Conservation (phyloP, 805 yeast genomes). For the Wickerhamomyces sydowiorum region DNA sequence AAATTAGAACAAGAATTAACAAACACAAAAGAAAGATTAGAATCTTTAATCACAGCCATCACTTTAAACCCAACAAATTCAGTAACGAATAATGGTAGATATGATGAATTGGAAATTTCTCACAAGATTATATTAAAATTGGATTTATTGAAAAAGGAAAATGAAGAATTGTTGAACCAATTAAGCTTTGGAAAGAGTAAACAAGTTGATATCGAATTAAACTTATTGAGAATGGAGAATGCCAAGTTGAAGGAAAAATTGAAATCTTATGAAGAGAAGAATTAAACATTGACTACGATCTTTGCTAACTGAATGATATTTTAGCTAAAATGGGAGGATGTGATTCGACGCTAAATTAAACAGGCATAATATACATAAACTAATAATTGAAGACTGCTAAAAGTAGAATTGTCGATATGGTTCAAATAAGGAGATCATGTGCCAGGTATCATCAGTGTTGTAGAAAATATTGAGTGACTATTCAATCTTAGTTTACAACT, state of each 20-base stretch:
- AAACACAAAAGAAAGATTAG: slow-evolving; percentile 59
- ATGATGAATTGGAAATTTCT: slow-evolving; percentile 69
- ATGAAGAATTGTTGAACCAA: slow-evolving; percentile 63
- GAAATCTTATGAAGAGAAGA: slow-evolving; percentile 6
- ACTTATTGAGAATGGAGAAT: slow-evolving; percentile 48
- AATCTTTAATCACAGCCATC: slow-evolving; percentile 52
- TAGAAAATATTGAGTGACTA: no score
- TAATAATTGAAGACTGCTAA: no score
- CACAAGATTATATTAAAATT: slow-evolving; percentile 65
- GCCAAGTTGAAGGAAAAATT: slow-evolving; percentile 36
- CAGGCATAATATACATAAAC: no score
- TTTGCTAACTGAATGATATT: no score
- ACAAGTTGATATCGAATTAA: slow-evolving; percentile 63
- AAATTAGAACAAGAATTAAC: slow-evolving; percentile 46
- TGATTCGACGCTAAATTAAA: no score
- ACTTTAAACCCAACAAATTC: slow-evolving; percentile 43
- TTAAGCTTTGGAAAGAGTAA: slow-evolving; percentile 71
- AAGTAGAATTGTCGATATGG: no score
- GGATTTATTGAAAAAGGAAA: slow-evolving; percentile 58
- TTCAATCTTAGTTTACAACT: no score
- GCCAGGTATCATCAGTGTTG: no score
- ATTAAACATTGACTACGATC: no score
- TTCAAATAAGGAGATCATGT: no score
- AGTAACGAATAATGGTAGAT: slow-evolving; percentile 49
- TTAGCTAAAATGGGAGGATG: no score